A percentile compares a stretch with the other conserved stretches of the same genome.
Conservation (phyloP, 371 early-diverging fungal species). For the Mucor sp. region DNA sequence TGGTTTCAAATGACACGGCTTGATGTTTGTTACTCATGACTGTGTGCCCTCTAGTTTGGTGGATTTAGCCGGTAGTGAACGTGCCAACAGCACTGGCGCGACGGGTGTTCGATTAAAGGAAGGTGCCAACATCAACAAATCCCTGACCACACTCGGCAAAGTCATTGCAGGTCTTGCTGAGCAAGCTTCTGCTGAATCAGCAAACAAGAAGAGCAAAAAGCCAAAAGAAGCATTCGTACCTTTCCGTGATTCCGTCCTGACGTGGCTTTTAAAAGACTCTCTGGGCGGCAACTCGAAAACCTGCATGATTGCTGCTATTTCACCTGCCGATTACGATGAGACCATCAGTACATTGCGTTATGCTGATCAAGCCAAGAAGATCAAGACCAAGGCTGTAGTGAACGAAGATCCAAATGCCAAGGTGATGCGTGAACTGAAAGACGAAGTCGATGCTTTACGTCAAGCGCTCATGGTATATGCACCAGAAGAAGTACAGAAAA, state of each 20-base stretch:
- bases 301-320: slow-evolving; percentile 84
- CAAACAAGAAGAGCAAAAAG: slow-evolving; percentile 50
- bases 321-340: slow-evolving; percentile 79
- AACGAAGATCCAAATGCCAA: slow-evolving; percentile 85
- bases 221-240: slow-evolving; percentile 33
- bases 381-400: slow-evolving; percentile 85
- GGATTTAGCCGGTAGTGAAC: slow-evolving; percentile 94
- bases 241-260: slow-evolving; percentile 51
- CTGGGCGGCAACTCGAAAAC: slow-evolving; percentile 91
- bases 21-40: neutral
- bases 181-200: slow-evolving; percentile 36
- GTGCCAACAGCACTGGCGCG: slow-evolving; percentile 93
- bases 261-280: slow-evolving; percentile 90
- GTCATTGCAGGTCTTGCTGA: slow-evolving; percentile 95
- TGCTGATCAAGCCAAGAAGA: slow-evolving; percentile 88
- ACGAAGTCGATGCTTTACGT: slow-evolving; percentile 72
- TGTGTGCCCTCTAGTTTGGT: slow-evolving; percentile 56
- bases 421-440: slow-evolving; percentile 79
- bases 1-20: neutral
- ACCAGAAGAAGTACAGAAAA: slow-evolving; percentile 33
- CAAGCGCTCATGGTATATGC: slow-evolving; percentile 61
- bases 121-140: slow-evolving; percentile 97
- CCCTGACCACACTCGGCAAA: slow-evolving; percentile 92
- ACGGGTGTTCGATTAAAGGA: slow-evolving; percentile 95
- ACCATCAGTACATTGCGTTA: slow-evolving; percentile 91